Percentiles rank a stretch among this genome's conserved stretches.
These are phyloP conservation scores for Erysimum cheiri DNA, from an alignment of 441 rosid species.

Conservation along the genomic window DNA sequence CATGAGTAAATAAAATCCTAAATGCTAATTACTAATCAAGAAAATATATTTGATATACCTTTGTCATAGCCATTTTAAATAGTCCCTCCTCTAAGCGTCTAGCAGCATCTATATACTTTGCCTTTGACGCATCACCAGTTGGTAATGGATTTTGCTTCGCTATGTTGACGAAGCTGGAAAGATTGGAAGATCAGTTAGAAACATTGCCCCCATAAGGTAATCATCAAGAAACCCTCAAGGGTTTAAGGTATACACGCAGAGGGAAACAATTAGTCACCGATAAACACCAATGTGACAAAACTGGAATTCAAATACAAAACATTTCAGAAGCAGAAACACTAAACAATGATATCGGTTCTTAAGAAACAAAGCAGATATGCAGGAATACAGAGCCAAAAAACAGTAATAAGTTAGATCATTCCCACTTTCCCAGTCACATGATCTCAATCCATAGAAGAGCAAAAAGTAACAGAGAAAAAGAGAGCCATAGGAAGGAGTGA, in stretches of 20 bases:
- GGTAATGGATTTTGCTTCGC: conserved; percentile 51
- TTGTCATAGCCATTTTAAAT: conserved; percentile 61
- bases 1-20: conserved; percentile 8
- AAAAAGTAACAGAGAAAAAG: background rate
- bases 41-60: conserved; percentile 53
- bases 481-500: background rate
- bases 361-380: conserved; percentile 4
- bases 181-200: conserved; percentile 39
- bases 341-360: conserved; percentile 2
- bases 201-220: background rate
- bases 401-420: background rate
- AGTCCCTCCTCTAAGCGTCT: conserved; percentile 93
- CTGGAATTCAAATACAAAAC: background rate
- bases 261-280: background rate
- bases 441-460: conserved; percentile 5
- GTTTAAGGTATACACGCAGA: background rate
- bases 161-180: conserved; percentile 57
- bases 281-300: background rate
- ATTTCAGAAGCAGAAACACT: conserved; percentile 11
- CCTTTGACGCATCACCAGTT: conserved; percentile 53
- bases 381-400: background rate
- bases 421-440: background rate
- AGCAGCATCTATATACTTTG: conserved; percentile 58
- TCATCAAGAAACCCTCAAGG: conserved; percentile 2
- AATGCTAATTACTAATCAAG: background rate